Conservation (phyloP, 495 filamentous ascomycete species). For the Usnea hakonensis region DNA sequence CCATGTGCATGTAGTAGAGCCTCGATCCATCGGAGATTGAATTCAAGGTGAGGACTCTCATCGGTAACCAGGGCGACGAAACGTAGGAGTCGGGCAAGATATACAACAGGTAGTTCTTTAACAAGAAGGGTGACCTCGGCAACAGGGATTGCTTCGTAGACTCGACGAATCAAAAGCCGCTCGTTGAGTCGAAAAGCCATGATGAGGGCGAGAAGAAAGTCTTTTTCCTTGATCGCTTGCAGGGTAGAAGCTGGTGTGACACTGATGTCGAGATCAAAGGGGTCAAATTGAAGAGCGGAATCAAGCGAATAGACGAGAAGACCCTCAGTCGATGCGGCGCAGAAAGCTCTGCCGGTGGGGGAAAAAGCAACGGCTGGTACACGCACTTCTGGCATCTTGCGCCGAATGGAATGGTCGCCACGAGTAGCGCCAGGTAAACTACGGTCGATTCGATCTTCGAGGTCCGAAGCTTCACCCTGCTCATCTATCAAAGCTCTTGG, state of each 20-base stretch:
- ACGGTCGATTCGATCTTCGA: constrained; percentile 73
- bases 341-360: constrained; percentile 82
- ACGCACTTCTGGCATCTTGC: constrained; percentile 71
- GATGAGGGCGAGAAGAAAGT: constrained; percentile 84
- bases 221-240: constrained; percentile 60
- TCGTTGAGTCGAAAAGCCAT: constrained; percentile 97
- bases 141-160: constrained; percentile 77
- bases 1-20: constrained; percentile 77
- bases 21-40: constrained; percentile 87
- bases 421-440: constrained; percentile 83
- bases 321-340: constrained; percentile 90
- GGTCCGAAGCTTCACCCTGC: constrained; percentile 80
- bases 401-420: constrained; percentile 72
- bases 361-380: constrained; percentile 80
- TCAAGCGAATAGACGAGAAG: constrained; percentile 88
- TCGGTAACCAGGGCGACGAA: constrained; percentile 85
- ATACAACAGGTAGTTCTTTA: constrained; percentile 72
- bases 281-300: constrained; percentile 73
- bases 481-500: constrained; percentile 74
- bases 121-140: constrained; percentile 71
- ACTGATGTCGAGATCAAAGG: constrained; percentile 88
- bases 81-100: constrained; percentile 69
- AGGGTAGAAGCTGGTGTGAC: constrained; percentile 80
- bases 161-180: constrained; percentile 61
- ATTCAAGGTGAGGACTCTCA: constrained; percentile 85